These are phyloP conservation scores for Ogataea trehalophila DNA, from an alignment of 805 yeast genomes.

Conservation along the genomic window DNA sequence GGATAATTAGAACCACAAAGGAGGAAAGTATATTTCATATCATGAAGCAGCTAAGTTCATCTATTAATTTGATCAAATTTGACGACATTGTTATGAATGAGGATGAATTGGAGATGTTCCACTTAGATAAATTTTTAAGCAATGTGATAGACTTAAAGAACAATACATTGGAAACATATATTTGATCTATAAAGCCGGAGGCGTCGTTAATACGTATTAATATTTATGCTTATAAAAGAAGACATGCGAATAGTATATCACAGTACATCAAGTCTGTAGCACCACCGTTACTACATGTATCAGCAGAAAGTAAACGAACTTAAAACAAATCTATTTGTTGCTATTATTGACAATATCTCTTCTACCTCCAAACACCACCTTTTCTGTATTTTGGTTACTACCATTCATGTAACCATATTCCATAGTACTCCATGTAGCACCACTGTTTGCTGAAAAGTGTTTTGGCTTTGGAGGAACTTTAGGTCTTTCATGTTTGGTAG, in stretches of 20 bases:
- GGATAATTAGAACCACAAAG: constrained; percentile 43
- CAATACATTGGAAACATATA: constrained; percentile 1
- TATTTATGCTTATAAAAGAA: no score
- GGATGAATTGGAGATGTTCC: constrained; percentile 16
- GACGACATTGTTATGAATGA: constrained; percentile 13
- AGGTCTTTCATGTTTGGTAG: constrained; percentile 44
- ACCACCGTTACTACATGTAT: no score
- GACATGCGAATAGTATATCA: no score
- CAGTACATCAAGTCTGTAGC: no score
- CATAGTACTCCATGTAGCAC: constrained; percentile 45
- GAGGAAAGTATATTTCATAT: constrained; percentile 48
- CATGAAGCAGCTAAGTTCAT: constrained; percentile 41
- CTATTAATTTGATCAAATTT: constrained; percentile 21
- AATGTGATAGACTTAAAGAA: constrained; percentile 17
- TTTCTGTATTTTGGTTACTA: constrained; percentile 49
- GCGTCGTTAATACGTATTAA: no score
- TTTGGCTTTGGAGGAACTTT: constrained; percentile 52
- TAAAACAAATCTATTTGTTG: no score
- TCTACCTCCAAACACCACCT: constrained; percentile 48
- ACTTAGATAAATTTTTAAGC: constrained; percentile 23
- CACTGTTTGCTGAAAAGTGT: constrained; percentile 33
- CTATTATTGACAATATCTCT: constrained; percentile 36
- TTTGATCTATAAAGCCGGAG: neutral
- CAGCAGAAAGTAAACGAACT: no score
- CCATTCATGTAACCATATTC: constrained; percentile 61